Base-by-base conservation (phyloP, 164 flowering plant genomes). In the Amborella trichopoda region DNA sequence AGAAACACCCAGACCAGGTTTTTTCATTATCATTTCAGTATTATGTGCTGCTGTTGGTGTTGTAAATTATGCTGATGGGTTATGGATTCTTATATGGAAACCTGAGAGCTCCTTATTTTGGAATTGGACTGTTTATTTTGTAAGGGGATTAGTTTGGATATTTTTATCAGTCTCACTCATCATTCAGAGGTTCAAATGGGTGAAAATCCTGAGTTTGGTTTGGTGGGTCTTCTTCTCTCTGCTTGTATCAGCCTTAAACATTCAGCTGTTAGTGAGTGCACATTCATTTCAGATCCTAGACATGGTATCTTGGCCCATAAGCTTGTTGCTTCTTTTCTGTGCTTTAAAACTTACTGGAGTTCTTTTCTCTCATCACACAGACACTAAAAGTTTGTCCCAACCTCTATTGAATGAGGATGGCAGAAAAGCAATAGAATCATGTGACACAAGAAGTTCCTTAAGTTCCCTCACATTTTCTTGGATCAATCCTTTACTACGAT, bases 211-310 rank as follows among this genome's bases (percentile, higher is more conserved):
- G 16, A 42, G 5, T 32, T 52, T 68, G 19, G 11, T 64, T 23
- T 87, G 94, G 90, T 87, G 84, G 85, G 48, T 68, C n/a, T 48
- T 61, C 20, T 75, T 70, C 46, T 72, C 74, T 47, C n/a, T 68
- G 14, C 49, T 77, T 33, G 48, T 50, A 59, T 72, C 81, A 19
- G 68, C 54, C 14, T 43, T 75, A 2, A 70, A 77, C 50, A 45
- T 75, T 19, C 53, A 58, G 49, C 44, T 59, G 18, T 27, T 79
- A 3, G 43, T 65, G 12, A 53, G 33, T 46, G 23, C 22, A 12
- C 59, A 53, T 24, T 44, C 20, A 13, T 13, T 77, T 25, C 37
- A 25, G 13, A 28, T 68, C 44, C 33, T 74, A 1, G 80, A 79
- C 40, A 28, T 72, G 1, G 49, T 61, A 2, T 26, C 77, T 23